Percentiles rank a stretch among this genome's conserved stretches.
Evolutionary conservation across 148 eudicot genomes (phyloP).

Genomic region (Silene uniflora): DNA sequence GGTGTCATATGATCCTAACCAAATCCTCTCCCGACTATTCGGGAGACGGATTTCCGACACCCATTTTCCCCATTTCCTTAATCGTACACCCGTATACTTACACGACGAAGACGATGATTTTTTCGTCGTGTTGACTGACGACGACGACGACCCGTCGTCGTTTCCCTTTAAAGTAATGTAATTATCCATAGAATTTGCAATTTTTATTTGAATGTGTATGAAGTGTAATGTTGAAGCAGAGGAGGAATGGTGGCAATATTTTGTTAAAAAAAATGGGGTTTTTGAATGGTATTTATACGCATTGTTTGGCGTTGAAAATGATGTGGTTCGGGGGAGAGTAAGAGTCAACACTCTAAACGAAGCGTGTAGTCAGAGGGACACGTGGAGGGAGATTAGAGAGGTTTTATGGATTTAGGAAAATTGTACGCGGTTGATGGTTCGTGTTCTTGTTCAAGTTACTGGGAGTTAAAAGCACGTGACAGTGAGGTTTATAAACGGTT

Average conservation of each 20-base stretch:
- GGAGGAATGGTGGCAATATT: background rate
- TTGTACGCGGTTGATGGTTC: conserved; percentile 21
- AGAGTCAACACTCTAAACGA: conserved; percentile 21
- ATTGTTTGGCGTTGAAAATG: background rate
- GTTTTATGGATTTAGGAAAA: background rate
- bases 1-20: conserved; percentile 72
- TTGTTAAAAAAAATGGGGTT: background rate
- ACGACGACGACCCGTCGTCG: background rate
- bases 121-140: background rate
- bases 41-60: conserved; percentile 87
- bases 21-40: conserved; percentile 74
- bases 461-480: conserved; percentile 23
- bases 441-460: background rate
- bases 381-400: conserved; percentile 9
- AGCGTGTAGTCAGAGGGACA: conserved; percentile 29
- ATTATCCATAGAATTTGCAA: background rate
- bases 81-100: conserved; percentile 73
- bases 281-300: conserved; percentile 6
- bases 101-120: conserved; percentile 5
- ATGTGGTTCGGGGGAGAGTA: background rate
- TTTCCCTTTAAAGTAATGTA: background rate
- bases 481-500: background rate
- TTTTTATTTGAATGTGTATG: background rate
- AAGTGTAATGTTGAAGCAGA: background rate
- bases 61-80: conserved; percentile 92